Evolutionary conservation across 2,329 filamentous ascomycete species (phyloP).

Genomic region (Drechslerella coelobrocha): DNA sequence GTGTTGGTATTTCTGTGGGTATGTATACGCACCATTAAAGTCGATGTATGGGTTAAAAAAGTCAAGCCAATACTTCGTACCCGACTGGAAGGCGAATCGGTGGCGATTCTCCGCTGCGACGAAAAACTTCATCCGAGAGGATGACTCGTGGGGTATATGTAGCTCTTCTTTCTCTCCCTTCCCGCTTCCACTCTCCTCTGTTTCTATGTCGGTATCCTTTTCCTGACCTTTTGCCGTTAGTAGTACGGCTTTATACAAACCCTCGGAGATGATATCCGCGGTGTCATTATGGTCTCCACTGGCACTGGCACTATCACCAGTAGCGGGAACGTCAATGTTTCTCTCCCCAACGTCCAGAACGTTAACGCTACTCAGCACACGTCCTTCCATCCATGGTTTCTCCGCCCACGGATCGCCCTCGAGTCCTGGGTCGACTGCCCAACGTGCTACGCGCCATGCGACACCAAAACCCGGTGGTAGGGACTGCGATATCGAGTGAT

Average conservation of each 20-base stretch:
- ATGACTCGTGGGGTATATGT: conserved; percentile 54
- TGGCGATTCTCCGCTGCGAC: conserved; percentile 65
- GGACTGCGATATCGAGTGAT: conserved; percentile 82
- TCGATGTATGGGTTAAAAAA: conserved; percentile 95
- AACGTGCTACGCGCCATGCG: conserved; percentile 83
- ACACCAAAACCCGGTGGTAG: conserved; percentile 86
- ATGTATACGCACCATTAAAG: conserved; percentile 68
- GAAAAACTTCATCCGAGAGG: conserved; percentile 68
- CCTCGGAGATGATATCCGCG: conserved; percentile 57
- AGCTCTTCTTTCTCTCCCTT: neutral
- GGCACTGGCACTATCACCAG: neutral
- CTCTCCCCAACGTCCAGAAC: conserved; percentile 70
- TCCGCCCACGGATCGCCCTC: conserved; percentile 91
- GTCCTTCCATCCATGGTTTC: conserved; percentile 82
- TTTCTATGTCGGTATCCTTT: no score
- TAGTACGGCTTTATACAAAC: conserved; percentile 57
- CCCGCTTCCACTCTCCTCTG: neutral
- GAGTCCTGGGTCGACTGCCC: conserved; percentile 88
- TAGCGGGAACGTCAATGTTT: conserved; percentile 5
- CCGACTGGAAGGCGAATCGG: conserved; percentile 68
- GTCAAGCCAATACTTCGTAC: conserved; percentile 69
- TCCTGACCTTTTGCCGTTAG: no score
- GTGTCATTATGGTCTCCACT: conserved; percentile 54
- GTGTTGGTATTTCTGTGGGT: neutral
- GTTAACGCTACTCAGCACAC: conserved; percentile 81